Evolutionary conservation across 768 basidiomycete species (phyloP).

Genomic region (Phanerodontia chrysosporium): DNA sequence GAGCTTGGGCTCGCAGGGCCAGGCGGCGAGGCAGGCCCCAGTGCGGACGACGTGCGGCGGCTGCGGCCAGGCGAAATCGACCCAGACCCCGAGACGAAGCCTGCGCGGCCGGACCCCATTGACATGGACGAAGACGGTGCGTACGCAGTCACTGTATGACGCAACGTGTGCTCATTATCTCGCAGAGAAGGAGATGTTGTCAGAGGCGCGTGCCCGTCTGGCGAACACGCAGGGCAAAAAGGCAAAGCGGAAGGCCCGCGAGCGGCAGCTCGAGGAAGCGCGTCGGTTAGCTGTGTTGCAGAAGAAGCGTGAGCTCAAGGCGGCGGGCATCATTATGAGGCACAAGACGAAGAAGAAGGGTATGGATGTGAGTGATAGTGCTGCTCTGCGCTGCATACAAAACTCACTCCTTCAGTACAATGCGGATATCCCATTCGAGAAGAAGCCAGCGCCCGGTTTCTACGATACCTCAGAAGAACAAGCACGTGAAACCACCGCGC

Average conservation of each 20-base stretch:
- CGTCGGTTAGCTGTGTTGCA: slow-evolving; percentile 90
- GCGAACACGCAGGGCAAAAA: slow-evolving; percentile 99
- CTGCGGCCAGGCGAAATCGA: slow-evolving; percentile 96
- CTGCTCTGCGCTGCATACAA: neutral
- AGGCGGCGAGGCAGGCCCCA: slow-evolving; percentile 71
- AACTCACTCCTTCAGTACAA: slow-evolving; percentile 71
- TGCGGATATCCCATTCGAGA: slow-evolving; percentile 97
- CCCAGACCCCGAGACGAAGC: slow-evolving; percentile 97
- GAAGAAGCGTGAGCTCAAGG: slow-evolving; percentile 96
- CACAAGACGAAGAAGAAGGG: slow-evolving; percentile 94
- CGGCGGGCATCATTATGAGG: slow-evolving; percentile 96
- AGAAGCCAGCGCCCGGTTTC: slow-evolving; percentile 91
- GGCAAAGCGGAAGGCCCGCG: slow-evolving; percentile 96
- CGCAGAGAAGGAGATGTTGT: slow-evolving; percentile 98
- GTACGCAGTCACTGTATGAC: slow-evolving; percentile 17
- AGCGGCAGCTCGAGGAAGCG: slow-evolving; percentile 96
- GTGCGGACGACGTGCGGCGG: slow-evolving; percentile 87
- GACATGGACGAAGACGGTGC: slow-evolving; percentile 99
- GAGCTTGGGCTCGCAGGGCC: slow-evolving; percentile 90
- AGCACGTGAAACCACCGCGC: slow-evolving; percentile 79
- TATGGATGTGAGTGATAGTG: slow-evolving; percentile 74
- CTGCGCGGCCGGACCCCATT: slow-evolving; percentile 96
- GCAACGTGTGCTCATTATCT: slow-evolving; percentile 7
- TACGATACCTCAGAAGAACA: slow-evolving; percentile 96
- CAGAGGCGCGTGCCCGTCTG: slow-evolving; percentile 94